Percentiles rank a stretch among this genome's conserved stretches.
Conservation (phyloP, 129 eudicot species). For the Artemisia argyi region DNA sequence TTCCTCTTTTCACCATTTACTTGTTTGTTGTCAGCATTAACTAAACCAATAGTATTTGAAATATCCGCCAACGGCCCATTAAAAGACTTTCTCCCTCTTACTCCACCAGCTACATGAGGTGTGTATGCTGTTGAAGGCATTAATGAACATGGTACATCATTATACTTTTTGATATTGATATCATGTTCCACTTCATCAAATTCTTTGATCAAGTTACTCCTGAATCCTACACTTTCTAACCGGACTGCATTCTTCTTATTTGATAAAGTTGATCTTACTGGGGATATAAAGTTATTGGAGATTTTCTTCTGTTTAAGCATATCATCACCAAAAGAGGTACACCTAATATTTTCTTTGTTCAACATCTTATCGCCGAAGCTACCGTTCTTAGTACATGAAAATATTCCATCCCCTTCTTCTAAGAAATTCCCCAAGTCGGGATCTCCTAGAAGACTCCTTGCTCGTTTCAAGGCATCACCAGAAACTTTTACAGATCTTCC, state of each 20-base stretch:
- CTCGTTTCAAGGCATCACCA: slow-evolving; percentile 83
- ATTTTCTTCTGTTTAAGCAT: slow-evolving; percentile 32
- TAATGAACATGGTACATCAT: slow-evolving; percentile 20
- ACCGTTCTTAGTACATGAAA: slow-evolving; percentile 34
- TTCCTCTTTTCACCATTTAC: slow-evolving; percentile 50
- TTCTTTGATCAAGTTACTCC: slow-evolving; percentile 64
- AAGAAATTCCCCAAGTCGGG: slow-evolving; percentile 59
- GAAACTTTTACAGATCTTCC: slow-evolving; percentile 94
- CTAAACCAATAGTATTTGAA: slow-evolving; percentile 44
- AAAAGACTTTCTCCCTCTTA: slow-evolving; percentile 31
- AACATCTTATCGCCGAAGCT: slow-evolving; percentile 20
- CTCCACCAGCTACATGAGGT: slow-evolving; percentile 2
- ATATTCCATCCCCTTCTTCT: slow-evolving; percentile 45
- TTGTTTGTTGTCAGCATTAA: slow-evolving; percentile 23
- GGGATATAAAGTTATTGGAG: slow-evolving; percentile 58
- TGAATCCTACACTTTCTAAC: slow-evolving; percentile 35
- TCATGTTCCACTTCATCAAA: slow-evolving; percentile 67
- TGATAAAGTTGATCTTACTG: slow-evolving; percentile 42
- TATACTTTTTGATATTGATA: slow-evolving; percentile 26
- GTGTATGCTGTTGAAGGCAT: slow-evolving; percentile 20
- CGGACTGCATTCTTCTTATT: slow-evolving; percentile 38
- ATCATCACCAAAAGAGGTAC: slow-evolving; percentile 27
- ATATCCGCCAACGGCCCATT: slow-evolving; percentile 57
- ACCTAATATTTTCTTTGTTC: slow-evolving; percentile 30
- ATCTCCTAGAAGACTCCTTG: slow-evolving; percentile 84